These are phyloP conservation scores for Acorus gramineus DNA, from an alignment of 106 monocot genomes.

Conservation along the genomic window DNA sequence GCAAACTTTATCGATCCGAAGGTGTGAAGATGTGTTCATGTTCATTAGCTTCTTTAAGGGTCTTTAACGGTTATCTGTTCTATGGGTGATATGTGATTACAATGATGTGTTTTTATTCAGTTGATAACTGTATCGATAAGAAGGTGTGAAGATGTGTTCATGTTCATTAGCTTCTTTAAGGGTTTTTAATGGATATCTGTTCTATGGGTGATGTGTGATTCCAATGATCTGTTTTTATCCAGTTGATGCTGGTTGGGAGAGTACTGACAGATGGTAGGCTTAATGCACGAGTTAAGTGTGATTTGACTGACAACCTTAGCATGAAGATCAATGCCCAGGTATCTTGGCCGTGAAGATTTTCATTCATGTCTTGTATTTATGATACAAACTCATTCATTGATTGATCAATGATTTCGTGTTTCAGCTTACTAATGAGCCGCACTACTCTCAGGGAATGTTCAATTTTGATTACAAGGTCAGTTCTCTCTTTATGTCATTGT, in stretches of 20 bases:
- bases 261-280: conserved; percentile 91
- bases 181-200: not conserved
- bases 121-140: conserved; percentile 95
- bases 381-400: no score
- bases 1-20: conserved; percentile 96
- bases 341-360: not conserved
- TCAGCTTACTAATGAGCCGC: conserved; percentile 95
- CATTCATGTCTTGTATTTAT: no score
- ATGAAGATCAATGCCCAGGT: conserved; percentile 96
- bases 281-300: conserved; percentile 95
- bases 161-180: no score
- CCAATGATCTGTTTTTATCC: conserved; percentile 5
- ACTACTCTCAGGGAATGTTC: conserved; percentile 99
- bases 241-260: conserved; percentile 98
- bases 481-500: not conserved
- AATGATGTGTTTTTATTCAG: conserved; percentile 28
- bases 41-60: no score
- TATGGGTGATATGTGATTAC: not conserved
- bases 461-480: conserved; percentile 99
- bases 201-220: not conserved
- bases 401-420: not conserved
- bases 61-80: not conserved
- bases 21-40: no score
- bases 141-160: conserved; percentile 29
- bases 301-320: conserved; percentile 84